phyloP scores from a whole-genome alignment of 2,329 filamentous ascomycete species.

The Coniochaeta hoffmannii region DNA sequence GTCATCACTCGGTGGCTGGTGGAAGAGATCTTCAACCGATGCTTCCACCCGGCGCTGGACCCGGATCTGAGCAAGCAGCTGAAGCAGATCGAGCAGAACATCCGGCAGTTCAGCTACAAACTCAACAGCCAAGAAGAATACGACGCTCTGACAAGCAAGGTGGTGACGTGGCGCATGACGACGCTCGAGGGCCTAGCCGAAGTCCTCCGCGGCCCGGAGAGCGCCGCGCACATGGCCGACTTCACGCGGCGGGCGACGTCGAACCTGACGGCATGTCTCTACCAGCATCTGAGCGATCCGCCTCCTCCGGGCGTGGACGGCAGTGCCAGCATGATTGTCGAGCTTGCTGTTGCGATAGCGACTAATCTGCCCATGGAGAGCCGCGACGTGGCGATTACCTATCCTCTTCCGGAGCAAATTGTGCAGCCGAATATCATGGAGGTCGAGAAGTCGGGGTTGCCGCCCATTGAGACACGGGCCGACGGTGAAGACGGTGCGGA shows the following conservation, averaged over 20 bases:
- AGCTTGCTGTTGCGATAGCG: slow-evolving; percentile 79
- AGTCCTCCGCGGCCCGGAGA: slow-evolving; percentile 56
- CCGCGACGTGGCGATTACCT: slow-evolving; percentile 80
- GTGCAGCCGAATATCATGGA: slow-evolving; percentile 77
- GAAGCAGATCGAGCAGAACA: slow-evolving; percentile 81
- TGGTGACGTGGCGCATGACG: slow-evolving; percentile 87
- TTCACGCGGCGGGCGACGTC: slow-evolving; percentile 65
- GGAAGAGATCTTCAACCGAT: slow-evolving; percentile 83
- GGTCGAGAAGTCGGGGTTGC: slow-evolving; percentile 65
- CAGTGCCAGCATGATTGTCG: slow-evolving; percentile 85
- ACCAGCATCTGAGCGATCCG: slow-evolving; percentile 68
- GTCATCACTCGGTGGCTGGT: slow-evolving; percentile 85
- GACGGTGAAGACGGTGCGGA: slow-evolving; percentile 33
- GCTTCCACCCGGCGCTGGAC: slow-evolving; percentile 87
- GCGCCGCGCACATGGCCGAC: slow-evolving; percentile 56
- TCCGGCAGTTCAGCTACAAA: slow-evolving; percentile 68
- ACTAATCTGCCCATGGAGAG: slow-evolving; percentile 85
- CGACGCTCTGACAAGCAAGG: slow-evolving; percentile 78
- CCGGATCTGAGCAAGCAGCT: slow-evolving; percentile 66
- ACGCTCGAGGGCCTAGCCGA: slow-evolving; percentile 86
- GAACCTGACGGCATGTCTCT: slow-evolving; percentile 61
- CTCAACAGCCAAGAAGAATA: slow-evolving; percentile 77
- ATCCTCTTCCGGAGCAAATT: slow-evolving; percentile 68
- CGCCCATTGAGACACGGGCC: slow-evolving; percentile 43
- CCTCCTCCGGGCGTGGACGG: slow-evolving; percentile 77